Conservation (phyloP, 129 eudicot species). For the Cynara cardunculus region DNA sequence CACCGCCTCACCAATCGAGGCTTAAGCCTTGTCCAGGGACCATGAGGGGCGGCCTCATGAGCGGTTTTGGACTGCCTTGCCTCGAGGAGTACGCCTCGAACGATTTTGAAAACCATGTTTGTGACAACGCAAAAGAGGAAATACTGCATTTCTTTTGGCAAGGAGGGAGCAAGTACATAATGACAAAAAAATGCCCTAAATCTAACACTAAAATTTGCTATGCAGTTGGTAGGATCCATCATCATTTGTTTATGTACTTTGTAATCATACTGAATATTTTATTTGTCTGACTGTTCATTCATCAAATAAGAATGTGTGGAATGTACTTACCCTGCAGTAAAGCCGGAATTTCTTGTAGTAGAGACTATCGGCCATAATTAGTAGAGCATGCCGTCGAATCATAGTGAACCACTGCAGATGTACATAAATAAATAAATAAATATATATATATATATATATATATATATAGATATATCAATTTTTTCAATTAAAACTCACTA, state of each 20-base stretch:
- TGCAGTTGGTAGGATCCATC: background rate
- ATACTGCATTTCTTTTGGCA: background rate
- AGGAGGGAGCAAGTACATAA: background rate
- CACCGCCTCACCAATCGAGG: no score
- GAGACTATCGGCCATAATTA: constrained; percentile 68
- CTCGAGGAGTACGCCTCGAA: no score
- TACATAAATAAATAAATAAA: background rate
- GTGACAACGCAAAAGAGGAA: background rate
- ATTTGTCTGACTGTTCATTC: background rate
- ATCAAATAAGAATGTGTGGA: background rate
- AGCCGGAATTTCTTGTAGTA: constrained; percentile 68
- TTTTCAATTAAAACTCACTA: background rate
- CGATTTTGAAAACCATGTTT: no score
- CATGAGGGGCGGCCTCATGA: no score
- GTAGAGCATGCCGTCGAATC: constrained; percentile 68
- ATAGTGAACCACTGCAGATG: constrained; percentile 78
- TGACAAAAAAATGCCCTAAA: no score
- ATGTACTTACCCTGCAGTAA: constrained; percentile 62
- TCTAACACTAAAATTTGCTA: no score
- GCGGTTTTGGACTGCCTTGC: no score
- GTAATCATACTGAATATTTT: background rate
- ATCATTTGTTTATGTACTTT: background rate
- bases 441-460: background rate
- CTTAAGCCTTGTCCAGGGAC: no score
- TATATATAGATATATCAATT: background rate